Conservation (phyloP, 768 basidiomycete species). For the Lactarius pseudohatsudake region DNA sequence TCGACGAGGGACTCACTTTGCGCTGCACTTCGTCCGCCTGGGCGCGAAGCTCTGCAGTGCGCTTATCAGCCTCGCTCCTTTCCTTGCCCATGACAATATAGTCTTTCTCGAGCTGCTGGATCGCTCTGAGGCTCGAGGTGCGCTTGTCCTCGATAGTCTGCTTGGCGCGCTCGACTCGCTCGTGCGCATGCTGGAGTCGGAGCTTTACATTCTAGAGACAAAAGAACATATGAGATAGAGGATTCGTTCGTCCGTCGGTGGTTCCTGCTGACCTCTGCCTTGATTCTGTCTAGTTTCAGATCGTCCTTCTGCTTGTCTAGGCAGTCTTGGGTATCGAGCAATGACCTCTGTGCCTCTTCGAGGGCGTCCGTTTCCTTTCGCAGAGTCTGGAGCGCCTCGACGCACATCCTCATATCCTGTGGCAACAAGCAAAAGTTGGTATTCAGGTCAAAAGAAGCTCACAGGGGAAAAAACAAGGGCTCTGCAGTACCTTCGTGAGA, state of each 20-base stretch:
- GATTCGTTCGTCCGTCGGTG: not conserved
- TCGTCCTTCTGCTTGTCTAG: slow-evolving; percentile 75
- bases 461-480: not conserved
- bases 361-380: slow-evolving; percentile 65
- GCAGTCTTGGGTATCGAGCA: slow-evolving; percentile 66
- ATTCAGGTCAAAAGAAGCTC: not conserved
- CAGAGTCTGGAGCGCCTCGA: slow-evolving; percentile 75
- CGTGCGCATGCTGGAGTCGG: slow-evolving; percentile 78
- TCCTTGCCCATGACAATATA: slow-evolving; percentile 78
- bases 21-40: slow-evolving; percentile 68
- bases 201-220: slow-evolving; percentile 48
- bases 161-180: slow-evolving; percentile 79
- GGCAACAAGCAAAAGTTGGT: not conserved
- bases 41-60: slow-evolving; percentile 70
- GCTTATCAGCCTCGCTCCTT: slow-evolving; percentile 73
- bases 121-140: slow-evolving; percentile 64
- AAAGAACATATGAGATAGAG: not conserved
- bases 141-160: slow-evolving; percentile 80
- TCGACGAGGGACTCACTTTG: slow-evolving; percentile 44
- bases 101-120: slow-evolving; percentile 74
- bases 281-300: slow-evolving; percentile 62
- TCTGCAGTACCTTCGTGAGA: slow-evolving; percentile 65
- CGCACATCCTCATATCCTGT: slow-evolving; percentile 68
- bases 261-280: slow-evolving; percentile 51
- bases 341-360: slow-evolving; percentile 63